phyloP scores from a whole-genome alignment of 176 grass and related monocot genomes.

The Hyparrhenia diplandra region DNA sequence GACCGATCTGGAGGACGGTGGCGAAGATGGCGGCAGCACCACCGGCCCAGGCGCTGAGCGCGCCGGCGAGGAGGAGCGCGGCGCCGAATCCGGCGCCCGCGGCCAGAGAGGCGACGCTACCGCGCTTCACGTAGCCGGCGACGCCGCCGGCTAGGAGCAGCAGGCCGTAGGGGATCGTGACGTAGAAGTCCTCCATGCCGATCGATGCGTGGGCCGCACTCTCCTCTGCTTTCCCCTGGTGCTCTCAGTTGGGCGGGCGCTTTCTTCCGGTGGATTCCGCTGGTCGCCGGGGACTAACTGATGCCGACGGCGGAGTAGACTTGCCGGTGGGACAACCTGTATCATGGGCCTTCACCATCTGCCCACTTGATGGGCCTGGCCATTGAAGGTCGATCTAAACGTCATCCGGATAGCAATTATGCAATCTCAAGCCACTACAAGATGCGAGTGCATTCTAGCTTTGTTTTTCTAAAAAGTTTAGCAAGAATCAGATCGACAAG shows the following conservation, averaged over 20 bases:
- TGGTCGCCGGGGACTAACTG: not conserved
- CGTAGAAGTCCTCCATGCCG: constrained; percentile 80
- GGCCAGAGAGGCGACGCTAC: constrained; percentile 61
- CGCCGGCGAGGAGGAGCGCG: constrained; percentile 65
- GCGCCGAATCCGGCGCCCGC: constrained; percentile 55
- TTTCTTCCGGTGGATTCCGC: not conserved
- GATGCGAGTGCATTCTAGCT: too few species aligned
- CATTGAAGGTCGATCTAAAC: too few species aligned
- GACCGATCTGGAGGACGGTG: constrained; percentile 70
- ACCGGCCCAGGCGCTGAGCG: constrained; percentile 56
- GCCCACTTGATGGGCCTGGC: not conserved
- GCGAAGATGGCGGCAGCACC: constrained; percentile 49
- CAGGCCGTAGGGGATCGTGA: constrained; percentile 77
- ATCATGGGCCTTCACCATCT: not conserved
- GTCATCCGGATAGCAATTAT: too few species aligned
- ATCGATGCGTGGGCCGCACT: not conserved
- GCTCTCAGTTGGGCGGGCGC: not conserved
- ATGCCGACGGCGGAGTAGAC: not conserved
- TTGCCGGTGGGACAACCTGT: too few species aligned
- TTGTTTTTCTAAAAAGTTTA: too few species aligned
- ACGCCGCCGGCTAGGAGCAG: constrained; percentile 53
- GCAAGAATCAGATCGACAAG: too few species aligned
- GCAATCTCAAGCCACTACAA: too few species aligned
- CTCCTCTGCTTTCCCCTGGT: not conserved
- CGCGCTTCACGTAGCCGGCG: constrained; percentile 46